Base-by-base conservation (phyloP, 202 grass and related monocot species). In the Tripidium arundinaceum region DNA sequence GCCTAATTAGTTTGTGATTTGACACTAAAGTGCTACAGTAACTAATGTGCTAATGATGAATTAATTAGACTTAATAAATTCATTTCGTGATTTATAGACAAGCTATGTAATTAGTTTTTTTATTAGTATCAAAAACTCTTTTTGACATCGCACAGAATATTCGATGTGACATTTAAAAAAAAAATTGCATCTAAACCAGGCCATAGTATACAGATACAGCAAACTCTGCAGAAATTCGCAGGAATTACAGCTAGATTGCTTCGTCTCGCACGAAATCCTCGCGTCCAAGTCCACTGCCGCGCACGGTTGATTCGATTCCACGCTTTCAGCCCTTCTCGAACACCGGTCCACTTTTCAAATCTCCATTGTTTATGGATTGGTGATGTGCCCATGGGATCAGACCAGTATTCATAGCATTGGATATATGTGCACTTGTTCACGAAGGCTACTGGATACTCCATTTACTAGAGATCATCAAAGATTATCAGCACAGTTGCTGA, bases 271-370 rank as follows among this genome's bases (percentile, higher is more conserved):
- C 9, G 26, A 25, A 76, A 68, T 58, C 34, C 8, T 57, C 45
- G 45, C 62, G 46, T 68, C 21, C 2, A 27, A 39, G n/a, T 49
- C 63, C 21, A 54, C 28, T 1, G 15, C 11, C 3, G 12, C 11
- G 31, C 31, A 33, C 31, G 31, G 31, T 33, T 33, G 31, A 33
- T 33, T 33, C 31, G n/a, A n/a, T n/a, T n/a, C n/a, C n/a, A n/a
- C n/a, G n/a, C n/a, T n/a, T 33, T 33, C 31, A 18, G 65, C 52
- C 11, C 38, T 59, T 19, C 86, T 84, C 52, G 45, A 84, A 52
- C 26, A 52, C 62, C 34, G 68, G 70, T 61, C 62, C 38, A 11
- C 37, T 88, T 28, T 88, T 28, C 81, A 84, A 85, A 77, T 61
- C 8, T 60, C 37, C 74, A 9, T 8, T 40, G 18, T 38, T 65